These are phyloP conservation scores for Daucus carota DNA, from an alignment of 129 eudicot species.

Conservation along the genomic window DH1_v3.0 NC_030388.2:2220001-2220500, in stretches of 20 bases:
- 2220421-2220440: not conserved
- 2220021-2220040: not conserved
- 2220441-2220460: too few species aligned
- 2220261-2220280: not conserved
- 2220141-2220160: constrained; percentile 67
- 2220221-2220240: constrained; percentile 83
- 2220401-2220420: not conserved
- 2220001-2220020: not conserved
- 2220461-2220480: not conserved
- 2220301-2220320: not conserved
- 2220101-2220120: too few species aligned
- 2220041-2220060: not conserved
- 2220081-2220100: too few species aligned
- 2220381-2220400: not conserved
- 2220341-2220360: not conserved
- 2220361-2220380: not conserved
- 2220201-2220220: constrained; percentile 61
- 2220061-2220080: too few species aligned
- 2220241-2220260: constrained; percentile 2
- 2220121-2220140: not conserved
- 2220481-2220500: not conserved
- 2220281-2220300: not conserved
- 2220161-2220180: constrained; percentile 67
- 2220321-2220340: not conserved
- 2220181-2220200: constrained; percentile 87